A percentile compares a stretch with the other conserved stretches of the same genome.
These are phyloP conservation scores for Aleurites moluccanus DNA, from an alignment of 441 rosid genomes.

Conservation along the genomic window DNA sequence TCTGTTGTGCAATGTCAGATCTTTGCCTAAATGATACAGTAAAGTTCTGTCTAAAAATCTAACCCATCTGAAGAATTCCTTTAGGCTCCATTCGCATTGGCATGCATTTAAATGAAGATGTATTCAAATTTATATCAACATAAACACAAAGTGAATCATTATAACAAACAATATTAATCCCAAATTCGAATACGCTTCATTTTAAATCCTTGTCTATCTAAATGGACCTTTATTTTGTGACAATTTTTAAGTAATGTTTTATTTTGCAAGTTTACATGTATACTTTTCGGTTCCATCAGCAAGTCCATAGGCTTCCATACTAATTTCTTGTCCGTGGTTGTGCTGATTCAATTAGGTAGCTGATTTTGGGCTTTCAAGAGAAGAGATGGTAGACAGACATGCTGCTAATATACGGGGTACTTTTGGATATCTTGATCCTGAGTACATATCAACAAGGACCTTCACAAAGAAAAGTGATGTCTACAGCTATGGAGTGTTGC, in stretches of 20 bases:
- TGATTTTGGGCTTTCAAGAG: constrained; percentile 98
- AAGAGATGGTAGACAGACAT: constrained; percentile 81
- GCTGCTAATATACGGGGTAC: constrained; percentile 87
- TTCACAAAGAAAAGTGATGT: constrained; percentile 97
- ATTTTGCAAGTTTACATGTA: background rate
- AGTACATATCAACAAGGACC: constrained; percentile 76
- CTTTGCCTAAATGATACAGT: background rate
- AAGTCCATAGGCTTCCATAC: background rate
- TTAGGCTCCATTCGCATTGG: background rate
- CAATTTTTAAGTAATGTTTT: background rate
- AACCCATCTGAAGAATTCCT: background rate
- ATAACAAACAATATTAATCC: background rate
- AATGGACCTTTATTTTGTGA: too few relatives aligned
- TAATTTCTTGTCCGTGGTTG: background rate
- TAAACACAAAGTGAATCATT: too few relatives aligned
- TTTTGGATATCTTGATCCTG: constrained; percentile 97
- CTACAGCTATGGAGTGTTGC: constrained; percentile 90
- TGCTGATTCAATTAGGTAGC: constrained; percentile 60
- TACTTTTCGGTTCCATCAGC: background rate
- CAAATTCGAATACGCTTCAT: background rate
- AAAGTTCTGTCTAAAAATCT: background rate
- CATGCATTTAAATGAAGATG: background rate
- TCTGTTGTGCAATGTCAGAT: background rate
- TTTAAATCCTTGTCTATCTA: background rate
- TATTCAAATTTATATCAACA: background rate